Evolutionary conservation across 768 basidiomycete species (phyloP), one percentile per base, ranked within the genome.

Genomic region (Auricularia sp.): DNA sequence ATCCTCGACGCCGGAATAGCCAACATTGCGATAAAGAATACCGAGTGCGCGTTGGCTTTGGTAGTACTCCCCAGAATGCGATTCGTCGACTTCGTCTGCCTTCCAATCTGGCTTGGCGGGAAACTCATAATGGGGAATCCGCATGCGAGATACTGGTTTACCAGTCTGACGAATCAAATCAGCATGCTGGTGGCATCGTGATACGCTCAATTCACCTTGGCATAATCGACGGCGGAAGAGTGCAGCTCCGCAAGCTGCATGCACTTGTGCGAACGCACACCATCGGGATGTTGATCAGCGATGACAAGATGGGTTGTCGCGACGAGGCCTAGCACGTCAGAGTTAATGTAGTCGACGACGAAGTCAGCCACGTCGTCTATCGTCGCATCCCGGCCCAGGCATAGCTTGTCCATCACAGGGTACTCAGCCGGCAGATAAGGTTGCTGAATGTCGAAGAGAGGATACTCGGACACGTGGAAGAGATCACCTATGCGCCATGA

Each of bases 41-140:
- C 91, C 91, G 8, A 93, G 80, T 0, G 88, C 90, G 3, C 86
- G 82, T 34, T 74, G 76, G 2, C 90, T 92, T 59, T 79, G 76
- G 69, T 93, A 93, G 74, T 88, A 88, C 67, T 90, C 86, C 23
- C 11, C 36, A 18, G 61, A 36, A 7, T 18, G 10, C 42, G 43
- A 12, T 11, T 53, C 68, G 34, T 12, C 76, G 18, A 83, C 79
- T 68, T 87, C 86, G 16, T 81, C 81, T 23, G 80, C 81, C 65
- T 89, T 83, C 90, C 90, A 92, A 71, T 92, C 90, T 0, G 90
- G 90, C 69, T 87, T 91, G 71, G 81, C 84, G 18, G 79, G 78
- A 56, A 90, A 77, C 71, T 11, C 74, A 72, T 3, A 90, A 89
- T 36, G 88, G 68, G 12, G 68, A 71, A 35, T 64, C 58, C 54